Percentiles rank a stretch among this genome's conserved stretches.
These are phyloP conservation scores for Kalanchoe fedtschenkoi DNA, from an alignment of 164 flowering plant species.

Conservation along the genomic window DNA sequence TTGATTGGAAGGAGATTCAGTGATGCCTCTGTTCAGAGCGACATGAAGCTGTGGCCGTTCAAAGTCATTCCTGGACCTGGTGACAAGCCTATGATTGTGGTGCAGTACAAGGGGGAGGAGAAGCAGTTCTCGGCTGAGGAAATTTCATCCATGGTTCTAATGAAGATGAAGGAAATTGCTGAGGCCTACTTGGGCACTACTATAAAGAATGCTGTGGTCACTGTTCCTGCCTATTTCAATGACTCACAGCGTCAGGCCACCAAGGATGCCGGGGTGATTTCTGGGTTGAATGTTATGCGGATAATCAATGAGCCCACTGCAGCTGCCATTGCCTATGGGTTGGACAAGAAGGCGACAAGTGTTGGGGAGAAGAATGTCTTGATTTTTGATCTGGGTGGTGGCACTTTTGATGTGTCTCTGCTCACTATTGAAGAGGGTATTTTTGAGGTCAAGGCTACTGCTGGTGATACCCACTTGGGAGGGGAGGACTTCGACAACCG, in stretches of 20 bases:
- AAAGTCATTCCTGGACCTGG: conserved; percentile 3
- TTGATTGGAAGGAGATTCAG: conserved; percentile 7
- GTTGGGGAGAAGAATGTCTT: conserved; percentile 9
- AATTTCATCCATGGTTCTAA: conserved; percentile 4
- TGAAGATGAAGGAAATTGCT: conserved; percentile 6
- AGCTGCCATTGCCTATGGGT: conserved; percentile 8
- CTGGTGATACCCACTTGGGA: conserved; percentile 6
- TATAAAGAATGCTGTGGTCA: conserved; percentile 5
- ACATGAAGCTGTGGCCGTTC: conserved; percentile 4
- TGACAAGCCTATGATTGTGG: conserved; percentile 5
- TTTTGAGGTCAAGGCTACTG: conserved; percentile 7
- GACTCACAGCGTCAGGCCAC: conserved; percentile 6
- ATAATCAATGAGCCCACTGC: conserved; percentile 7
- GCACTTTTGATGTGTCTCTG: conserved; percentile 7
- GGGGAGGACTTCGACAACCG: conserved; percentile 4
- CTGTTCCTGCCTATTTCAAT: conserved; percentile 1
- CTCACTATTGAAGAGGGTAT: conserved; percentile 8
- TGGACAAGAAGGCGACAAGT: conserved; percentile 8
- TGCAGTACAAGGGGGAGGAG: conserved; percentile 4
- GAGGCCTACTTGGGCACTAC: conserved; percentile 5
- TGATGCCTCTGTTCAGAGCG: conserved; percentile 6
- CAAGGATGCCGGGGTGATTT: conserved; percentile 5
- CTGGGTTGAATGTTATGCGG: conserved; percentile 3
- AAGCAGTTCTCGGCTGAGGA: conserved; percentile 8
- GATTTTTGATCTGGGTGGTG: conserved; percentile 8